phyloP scores from a whole-genome alignment of 2,329 filamentous ascomycete species.

The Diaporthe capsici region DNA sequence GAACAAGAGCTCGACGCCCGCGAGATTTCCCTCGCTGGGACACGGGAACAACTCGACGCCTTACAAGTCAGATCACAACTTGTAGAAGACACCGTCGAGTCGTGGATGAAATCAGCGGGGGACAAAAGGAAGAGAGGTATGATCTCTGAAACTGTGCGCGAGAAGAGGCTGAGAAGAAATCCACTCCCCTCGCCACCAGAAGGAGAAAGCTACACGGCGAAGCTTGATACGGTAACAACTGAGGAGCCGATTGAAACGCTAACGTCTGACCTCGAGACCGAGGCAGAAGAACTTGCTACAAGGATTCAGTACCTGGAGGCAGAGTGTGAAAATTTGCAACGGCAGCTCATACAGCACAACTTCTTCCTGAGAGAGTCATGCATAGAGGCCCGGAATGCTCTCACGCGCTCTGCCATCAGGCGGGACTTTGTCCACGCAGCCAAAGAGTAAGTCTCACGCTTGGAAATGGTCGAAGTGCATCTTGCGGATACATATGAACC shows the following conservation, averaged over 20 bases:
- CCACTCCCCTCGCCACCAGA: neutral
- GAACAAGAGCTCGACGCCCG: neutral
- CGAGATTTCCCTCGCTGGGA: neutral
- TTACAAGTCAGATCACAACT: neutral
- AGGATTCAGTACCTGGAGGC: neutral
- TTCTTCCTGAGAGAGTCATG: neutral
- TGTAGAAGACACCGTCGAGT: neutral
- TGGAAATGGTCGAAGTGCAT: neutral
- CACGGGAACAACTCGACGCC: neutral
- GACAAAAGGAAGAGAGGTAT: neutral
- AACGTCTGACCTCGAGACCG: neutral
- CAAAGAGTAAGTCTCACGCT: neutral
- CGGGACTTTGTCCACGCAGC: neutral
- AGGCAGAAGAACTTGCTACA: neutral
- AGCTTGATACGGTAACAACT: neutral
- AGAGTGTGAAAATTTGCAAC: neutral
- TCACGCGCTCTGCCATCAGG: neutral
- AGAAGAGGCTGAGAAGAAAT: constrained; percentile 5
- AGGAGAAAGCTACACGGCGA: neutral
- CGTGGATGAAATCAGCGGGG: neutral
- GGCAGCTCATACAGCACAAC: neutral
- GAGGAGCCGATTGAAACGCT: neutral
- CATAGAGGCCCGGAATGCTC: neutral
- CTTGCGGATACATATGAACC: neutral
- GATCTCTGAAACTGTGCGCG: neutral